Evolutionary conservation across 768 basidiomycete species (phyloP), one percentile per base, ranked within the genome.

Genomic region (Suillus occidentalis): DNA sequence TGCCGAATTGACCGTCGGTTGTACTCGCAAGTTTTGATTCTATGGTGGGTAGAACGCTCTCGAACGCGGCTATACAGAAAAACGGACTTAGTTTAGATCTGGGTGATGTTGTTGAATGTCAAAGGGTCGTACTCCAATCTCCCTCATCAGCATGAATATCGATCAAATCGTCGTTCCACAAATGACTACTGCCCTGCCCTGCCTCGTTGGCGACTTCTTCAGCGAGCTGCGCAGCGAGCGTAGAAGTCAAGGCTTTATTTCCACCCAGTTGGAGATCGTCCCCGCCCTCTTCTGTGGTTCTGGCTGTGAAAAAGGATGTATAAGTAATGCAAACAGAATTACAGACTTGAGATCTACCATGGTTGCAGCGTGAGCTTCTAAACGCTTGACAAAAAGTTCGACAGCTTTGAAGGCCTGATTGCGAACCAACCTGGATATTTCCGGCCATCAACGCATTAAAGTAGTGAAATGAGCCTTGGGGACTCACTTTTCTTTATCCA

Each of bases 391-490:
- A 72, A 97, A 95, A 57, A 97, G 78, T 49, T 94, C 92, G 62
- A 97, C 82, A 7, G 95, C 91, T 76, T 92, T 97, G 83, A 97
- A 98, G 2, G 94, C 97, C 71, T 98, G 97, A 76, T 98, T 96
- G 22, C 97, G 87, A 0, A 99, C 97, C 8, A 94, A 76, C 70
- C 97, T 99, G 34, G 34, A 34, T 34, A 34, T 34, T 34, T 34
- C 34, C 20, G 18, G 20, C 16, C 37, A 60, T 57, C 62, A 65
- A 37, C n/a, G 49, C 6, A 22, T 10, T 3, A 63, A 16, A 55
- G 61, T 1, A 25, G 20, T 6, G 5, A 65, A 37, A 12, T 1
- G n/a, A 5, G 10, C 8, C 8, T 6, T 18, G 25, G 10, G 10
- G 6, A 70, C 86, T 63, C 71, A 97, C 96, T 96, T 99, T 75